Conservation (phyloP, 805 yeast genomes). For the Yarrowia alimentaria region DNA sequence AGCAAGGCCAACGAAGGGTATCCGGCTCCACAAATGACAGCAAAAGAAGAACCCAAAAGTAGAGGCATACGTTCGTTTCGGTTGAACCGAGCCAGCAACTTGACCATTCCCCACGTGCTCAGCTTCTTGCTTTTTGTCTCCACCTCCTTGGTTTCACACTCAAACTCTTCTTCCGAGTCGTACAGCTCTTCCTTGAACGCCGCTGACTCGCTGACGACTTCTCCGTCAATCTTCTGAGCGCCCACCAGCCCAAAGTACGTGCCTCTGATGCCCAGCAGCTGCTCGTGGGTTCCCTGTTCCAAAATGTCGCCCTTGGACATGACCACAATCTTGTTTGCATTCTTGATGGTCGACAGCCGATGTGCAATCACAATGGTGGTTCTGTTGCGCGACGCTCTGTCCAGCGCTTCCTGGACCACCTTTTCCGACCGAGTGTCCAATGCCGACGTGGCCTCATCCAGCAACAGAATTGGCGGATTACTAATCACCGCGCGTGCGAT, state of each 20-base stretch:
- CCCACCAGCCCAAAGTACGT: conserved; percentile 40
- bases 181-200: background rate
- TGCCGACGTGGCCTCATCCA: conserved; percentile 66
- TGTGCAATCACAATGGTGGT: conserved; percentile 62
- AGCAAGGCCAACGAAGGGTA: conserved; percentile 42
- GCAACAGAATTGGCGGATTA: conserved; percentile 55
- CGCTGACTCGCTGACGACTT: no score
- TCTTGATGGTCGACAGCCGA: conserved; percentile 54
- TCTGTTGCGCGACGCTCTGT: conserved; percentile 39
- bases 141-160: background rate
- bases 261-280: conserved; percentile 38
- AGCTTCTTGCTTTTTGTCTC: background rate
- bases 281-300: conserved; percentile 46
- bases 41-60: conserved; percentile 34
- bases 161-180: conserved; percentile 1
- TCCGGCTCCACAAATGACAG: conserved; percentile 41
- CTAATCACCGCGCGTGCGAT: conserved; percentile 68
- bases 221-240: conserved; percentile 38
- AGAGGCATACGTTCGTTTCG: conserved; percentile 34
- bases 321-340: conserved; percentile 56
- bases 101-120: conserved; percentile 28
- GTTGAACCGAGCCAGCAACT: conserved; percentile 35
- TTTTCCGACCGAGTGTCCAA: conserved; percentile 50
- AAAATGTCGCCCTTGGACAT: conserved; percentile 51
- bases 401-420: conserved; percentile 44